These are phyloP conservation scores for Stenogyne calaminthoides DNA, from an alignment of 305 asterid species.

Conservation along the genomic window DNA sequence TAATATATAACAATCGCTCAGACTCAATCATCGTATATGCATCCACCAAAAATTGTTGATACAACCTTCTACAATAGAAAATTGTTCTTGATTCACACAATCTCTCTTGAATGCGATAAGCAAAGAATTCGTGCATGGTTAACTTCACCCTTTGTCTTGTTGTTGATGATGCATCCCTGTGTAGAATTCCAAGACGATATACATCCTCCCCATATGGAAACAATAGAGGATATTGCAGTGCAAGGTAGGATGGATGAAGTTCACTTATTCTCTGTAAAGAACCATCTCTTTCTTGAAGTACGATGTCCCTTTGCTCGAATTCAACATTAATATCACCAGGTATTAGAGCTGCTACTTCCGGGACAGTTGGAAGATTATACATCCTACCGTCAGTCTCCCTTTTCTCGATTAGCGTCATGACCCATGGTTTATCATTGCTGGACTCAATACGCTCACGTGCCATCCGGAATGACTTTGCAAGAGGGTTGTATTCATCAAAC, in stretches of 20 bases:
- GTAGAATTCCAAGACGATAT: background rate
- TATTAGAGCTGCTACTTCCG: background rate
- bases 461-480: background rate
- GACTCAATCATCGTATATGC: background rate
- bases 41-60: background rate
- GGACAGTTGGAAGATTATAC: background rate
- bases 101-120: background rate
- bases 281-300: background rate
- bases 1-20: too few species aligned
- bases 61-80: background rate
- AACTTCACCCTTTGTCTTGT: background rate
- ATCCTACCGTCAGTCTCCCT: background rate
- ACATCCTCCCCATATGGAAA: conserved; percentile 7
- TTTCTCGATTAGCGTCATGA: background rate
- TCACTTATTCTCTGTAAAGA: background rate
- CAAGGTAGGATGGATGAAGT: background rate
- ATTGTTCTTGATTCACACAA: background rate
- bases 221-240: background rate
- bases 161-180: background rate
- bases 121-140: background rate
- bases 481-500: background rate
- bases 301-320: background rate
- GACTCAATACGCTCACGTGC: background rate
- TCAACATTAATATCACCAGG: background rate
- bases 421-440: background rate